These are phyloP conservation scores for Paramecium biaurelia DNA, from an alignment of 73 alveolate genomes.

Conservation along the genomic window DNA sequence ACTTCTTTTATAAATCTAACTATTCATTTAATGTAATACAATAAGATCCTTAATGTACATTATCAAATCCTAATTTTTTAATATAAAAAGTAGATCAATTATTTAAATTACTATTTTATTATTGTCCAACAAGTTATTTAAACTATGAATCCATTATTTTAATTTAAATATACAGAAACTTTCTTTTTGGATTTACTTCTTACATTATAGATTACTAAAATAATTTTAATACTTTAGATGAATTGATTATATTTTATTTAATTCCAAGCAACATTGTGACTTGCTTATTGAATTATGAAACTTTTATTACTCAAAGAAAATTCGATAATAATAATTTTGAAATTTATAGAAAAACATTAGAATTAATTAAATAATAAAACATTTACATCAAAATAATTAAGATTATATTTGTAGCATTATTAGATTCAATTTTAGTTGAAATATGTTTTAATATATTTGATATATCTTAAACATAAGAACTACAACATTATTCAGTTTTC, in stretches of 20 bases:
- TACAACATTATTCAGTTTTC: neutral
- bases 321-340: neutral
- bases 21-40: neutral
- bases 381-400: neutral
- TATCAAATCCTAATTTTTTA: constrained; percentile 6
- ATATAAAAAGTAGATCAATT: neutral
- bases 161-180: neutral
- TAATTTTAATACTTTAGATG: neutral
- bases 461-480: neutral
- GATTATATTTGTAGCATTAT: neutral
- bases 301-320: neutral
- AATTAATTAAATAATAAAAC: neutral
- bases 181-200: neutral
- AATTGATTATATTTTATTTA: neutral
- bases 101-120: neutral
- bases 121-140: neutral
- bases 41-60: neutral
- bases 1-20: constrained; percentile 15
- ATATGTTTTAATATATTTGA: neutral
- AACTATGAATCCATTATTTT: neutral
- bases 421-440: neutral
- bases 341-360: neutral
- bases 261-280: constrained; percentile 3
- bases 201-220: neutral
- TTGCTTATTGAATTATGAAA: neutral